Conservation (phyloP, 345 rosid species). For the Psidium guajava region DNA sequence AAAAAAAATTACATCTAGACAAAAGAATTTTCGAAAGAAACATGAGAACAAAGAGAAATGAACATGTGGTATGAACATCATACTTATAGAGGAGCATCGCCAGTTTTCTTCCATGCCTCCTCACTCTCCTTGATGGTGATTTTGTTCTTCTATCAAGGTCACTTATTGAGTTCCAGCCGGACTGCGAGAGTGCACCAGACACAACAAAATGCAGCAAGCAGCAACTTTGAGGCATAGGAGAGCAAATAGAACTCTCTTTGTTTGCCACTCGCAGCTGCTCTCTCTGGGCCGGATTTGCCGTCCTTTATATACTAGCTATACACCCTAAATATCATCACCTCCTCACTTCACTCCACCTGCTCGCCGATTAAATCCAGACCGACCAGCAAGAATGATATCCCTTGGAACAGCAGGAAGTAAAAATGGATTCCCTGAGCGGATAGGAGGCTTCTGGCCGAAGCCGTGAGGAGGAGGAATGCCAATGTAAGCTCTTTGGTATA, state of each 20-base stretch:
- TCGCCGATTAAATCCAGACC: constrained; percentile 96
- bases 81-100: constrained; percentile 19
- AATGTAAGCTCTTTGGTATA: constrained; percentile 74
- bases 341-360: constrained; percentile 50
- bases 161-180: background rate
- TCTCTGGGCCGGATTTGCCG: background rate
- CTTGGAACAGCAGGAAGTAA: constrained; percentile 96
- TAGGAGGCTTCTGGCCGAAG: constrained; percentile 76
- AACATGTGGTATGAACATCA: background rate
- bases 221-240: background rate
- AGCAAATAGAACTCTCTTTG: background rate
- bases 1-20: background rate
- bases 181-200: background rate
- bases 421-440: constrained; percentile 98
- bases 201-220: background rate
- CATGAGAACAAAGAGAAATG: background rate
- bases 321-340: constrained; percentile 1
- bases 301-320: background rate
- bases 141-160: constrained; percentile 1
- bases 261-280: background rate
- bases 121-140: constrained; percentile 7
- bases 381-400: constrained; percentile 81
- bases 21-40: background rate
- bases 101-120: constrained; percentile 4
- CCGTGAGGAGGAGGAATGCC: constrained; percentile 78